Base-by-base conservation (phyloP, 2,329 filamentous ascomycete species). In the Xylaria polymorpha region DNA sequence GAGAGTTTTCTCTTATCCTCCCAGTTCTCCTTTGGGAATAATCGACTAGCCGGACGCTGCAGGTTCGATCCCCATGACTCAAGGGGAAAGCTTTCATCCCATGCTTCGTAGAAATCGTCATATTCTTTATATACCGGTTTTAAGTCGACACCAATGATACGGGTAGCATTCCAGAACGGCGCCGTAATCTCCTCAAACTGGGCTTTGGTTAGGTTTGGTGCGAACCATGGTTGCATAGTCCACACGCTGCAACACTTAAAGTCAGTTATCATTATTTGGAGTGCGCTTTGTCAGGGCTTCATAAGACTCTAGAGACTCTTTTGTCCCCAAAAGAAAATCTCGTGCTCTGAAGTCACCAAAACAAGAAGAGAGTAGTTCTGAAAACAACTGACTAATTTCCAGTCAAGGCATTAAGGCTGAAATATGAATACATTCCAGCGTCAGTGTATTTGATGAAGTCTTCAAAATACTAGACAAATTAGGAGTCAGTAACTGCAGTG, bases 21-120 rank as follows among this genome's bases (percentile, higher is more conserved):
- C 75, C 79, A 83, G 67, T 81, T 82, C 37, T 77, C 75, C 22
- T 77, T 77, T 0, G 83, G 83, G 46, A 85, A 80, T 5, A 85
- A 77, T 14, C 83, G 80, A 25, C 79, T 81, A 3, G 78, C 82
- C 0, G 70, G 66, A 18, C 79, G 80, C 37, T 75, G 75, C 9
- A 79, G 70, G 69, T 77, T 77, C 6, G 75, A 75, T 1, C 73
- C 73, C 51, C 78, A 77, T 32, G 80, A 71, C 53, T 76, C 75
- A 15, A 75, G 69, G 10, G 75, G 74, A 53, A 77, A 76, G 5
- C 55, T 73, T 18, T 69, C 69, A 51, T 76, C 71, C 75, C 75
- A 77, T 5, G 75, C 75, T n/a, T 75, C 72, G 58, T 81, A 80
- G 35, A 79, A 77, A 35, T 81, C 82, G 73, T 83, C 84, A 63